Conservation (phyloP, 805 yeast species). For the Candida caryicola region DNA sequence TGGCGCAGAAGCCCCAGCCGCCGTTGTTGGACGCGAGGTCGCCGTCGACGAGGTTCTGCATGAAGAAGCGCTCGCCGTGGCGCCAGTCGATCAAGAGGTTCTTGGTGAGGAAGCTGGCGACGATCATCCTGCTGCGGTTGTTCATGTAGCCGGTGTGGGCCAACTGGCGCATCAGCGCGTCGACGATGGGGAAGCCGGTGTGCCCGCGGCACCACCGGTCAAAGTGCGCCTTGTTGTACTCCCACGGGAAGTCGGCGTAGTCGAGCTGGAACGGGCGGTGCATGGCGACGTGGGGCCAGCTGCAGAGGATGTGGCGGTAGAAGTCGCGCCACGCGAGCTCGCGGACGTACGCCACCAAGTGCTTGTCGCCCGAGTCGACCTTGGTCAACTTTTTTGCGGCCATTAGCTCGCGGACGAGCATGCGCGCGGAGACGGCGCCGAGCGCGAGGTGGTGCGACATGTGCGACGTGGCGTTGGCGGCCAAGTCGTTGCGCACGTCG, state of each 20-base stretch:
- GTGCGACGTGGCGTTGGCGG: slow-evolving; percentile 33
- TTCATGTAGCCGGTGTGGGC: slow-evolving; percentile 51
- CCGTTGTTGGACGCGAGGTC: slow-evolving; percentile 55
- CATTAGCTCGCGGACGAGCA: slow-evolving; percentile 30
- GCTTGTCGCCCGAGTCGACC: slow-evolving; percentile 16
- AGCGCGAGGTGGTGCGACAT: slow-evolving; percentile 46
- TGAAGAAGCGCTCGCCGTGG: slow-evolving; percentile 51
- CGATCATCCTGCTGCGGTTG: slow-evolving; percentile 54
- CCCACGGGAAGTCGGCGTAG: slow-evolving; percentile 42
- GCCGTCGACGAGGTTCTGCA: slow-evolving; percentile 47
- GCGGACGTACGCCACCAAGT: slow-evolving; percentile 39
- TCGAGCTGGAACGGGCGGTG: slow-evolving; percentile 47
- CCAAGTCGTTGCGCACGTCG: slow-evolving; percentile 28
- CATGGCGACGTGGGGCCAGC: slow-evolving; percentile 54
- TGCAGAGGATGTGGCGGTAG: slow-evolving; percentile 46
- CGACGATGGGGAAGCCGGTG: slow-evolving; percentile 57
- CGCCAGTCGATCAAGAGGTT: slow-evolving; percentile 54
- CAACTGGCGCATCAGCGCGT: slow-evolving; percentile 56
- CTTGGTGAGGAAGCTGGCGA: slow-evolving; percentile 50
- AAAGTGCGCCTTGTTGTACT: slow-evolving; percentile 39
- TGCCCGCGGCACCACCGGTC: slow-evolving; percentile 51
- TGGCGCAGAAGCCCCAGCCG: slow-evolving; percentile 57
- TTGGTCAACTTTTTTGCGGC: slow-evolving; percentile 3
- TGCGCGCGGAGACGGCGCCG: slow-evolving; percentile 46
- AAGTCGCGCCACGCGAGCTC: slow-evolving; percentile 62